Base-by-base conservation (phyloP, 805 yeast species). In the Sugiyamaella lignohabitans region DNA sequence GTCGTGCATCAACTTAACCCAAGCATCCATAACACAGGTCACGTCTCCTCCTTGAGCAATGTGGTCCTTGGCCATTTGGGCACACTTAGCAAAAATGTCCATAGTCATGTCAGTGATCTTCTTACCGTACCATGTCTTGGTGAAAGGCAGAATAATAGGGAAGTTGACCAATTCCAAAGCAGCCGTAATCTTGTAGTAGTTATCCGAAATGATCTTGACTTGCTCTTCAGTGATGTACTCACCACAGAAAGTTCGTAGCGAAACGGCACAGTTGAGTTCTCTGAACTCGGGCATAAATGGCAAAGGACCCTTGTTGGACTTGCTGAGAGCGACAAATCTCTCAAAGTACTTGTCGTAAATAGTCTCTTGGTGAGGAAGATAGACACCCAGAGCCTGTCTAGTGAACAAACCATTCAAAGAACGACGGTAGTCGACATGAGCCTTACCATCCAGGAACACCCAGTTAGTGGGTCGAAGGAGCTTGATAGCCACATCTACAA, bases 41-140 rank as follows among this genome's bases (percentile, higher is more conserved):
- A 95, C 87, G 51, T 75, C 68, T 44, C 89, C 95, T 56, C 89
- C 89, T 4, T 74, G 72, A 37, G 77, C 82, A 62, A 91, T 83
- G 61, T 82, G 82, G 48, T 75, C 77, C 67, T 91, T 91, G 46
- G 98, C 86, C 78, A 73, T 78, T 56, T 75, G 87, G 16, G 98
- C 95, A 73, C 98, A 91, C 22, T 68, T 68, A 61, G 82, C 96
- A 59, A 93, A 88, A 58, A 87, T 82, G 58, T 79, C 82, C 97
- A 93, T 91, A 16, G 96, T 87, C 74, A 82, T 79, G 64, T 93
- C 95, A 48, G 97, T 95, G 60, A 89, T 84, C 63, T 76, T 80
- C 72, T 86, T 83, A 56, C 98, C 98, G 68, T 89, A 87, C 98
- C 98, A 93, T 30, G 98, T 84, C 72, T 91, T 93, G 52, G 98